Evolutionary conservation across 441 rosid genomes (phyloP).

Genomic region (Manihot esculenta): DNA sequence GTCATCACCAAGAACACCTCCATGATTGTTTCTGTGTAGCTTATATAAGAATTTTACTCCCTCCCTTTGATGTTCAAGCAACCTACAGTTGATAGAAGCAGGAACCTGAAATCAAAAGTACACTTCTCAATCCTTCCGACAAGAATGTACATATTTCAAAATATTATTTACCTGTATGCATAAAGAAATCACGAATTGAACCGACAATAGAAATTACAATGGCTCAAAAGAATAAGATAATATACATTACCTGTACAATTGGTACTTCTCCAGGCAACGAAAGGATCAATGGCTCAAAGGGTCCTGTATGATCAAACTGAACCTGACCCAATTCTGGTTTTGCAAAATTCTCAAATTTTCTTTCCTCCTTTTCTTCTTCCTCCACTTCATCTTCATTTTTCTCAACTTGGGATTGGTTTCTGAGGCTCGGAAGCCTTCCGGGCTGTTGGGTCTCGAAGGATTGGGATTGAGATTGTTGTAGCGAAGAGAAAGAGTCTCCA

Average conservation of each 20-base stretch:
- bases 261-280: conserved; percentile 61
- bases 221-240: neutral
- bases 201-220: neutral
- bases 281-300: conserved; percentile 64
- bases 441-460: conserved; percentile 9
- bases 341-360: conserved; percentile 35
- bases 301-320: conserved; percentile 66
- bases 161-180: neutral
- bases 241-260: conserved; percentile 48
- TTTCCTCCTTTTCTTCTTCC: conserved; percentile 29
- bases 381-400: conserved; percentile 15
- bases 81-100: conserved; percentile 82
- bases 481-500: conserved; percentile 31
- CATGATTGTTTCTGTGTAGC: conserved; percentile 73
- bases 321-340: conserved; percentile 50
- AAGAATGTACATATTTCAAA: neutral
- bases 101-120: conserved; percentile 58
- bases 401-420: conserved; percentile 17
- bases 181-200: neutral
- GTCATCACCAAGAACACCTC: conserved; percentile 97
- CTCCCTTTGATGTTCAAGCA: conserved; percentile 87
- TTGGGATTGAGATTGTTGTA: conserved; percentile 15
- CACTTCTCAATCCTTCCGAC: conserved; percentile 1
- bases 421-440: neutral
- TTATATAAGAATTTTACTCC: conserved; percentile 77